Base-by-base conservation (phyloP, 345 rosid genomes). In the Eucalyptus sp. region DNA sequence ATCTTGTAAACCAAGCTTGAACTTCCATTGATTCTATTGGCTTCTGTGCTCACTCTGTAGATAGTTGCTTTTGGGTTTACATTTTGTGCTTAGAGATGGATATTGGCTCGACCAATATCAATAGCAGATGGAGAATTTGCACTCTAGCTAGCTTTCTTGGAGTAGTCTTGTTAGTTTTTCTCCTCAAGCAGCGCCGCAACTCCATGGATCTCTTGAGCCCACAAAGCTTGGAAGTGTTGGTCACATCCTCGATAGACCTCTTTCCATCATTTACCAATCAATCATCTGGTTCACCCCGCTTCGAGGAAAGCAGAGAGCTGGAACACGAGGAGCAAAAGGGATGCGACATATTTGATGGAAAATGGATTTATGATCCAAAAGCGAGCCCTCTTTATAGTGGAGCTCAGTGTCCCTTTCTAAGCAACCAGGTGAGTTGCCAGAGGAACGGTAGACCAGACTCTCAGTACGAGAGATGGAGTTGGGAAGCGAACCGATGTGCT, bases 401-500 rank as follows among this genome's bases (percentile, higher is more conserved):
- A 46, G 27, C 88, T 18, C 89, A 87, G 86, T 95, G 95, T 60
- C 93, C 95, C 5, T 94, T 94, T 86, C 92, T 95, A 13, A 92
- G 94, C 86, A 92, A 92, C 11, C 91, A 93, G 85, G 94, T 92
- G 9, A 92, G 93, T 89, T 95, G 95, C 92, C 92, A 89, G 51
- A 90, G 90, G 86, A 94, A 94, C 84, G 94, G 95, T 58, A 90
- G 94, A 86, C 93, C 94, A 3, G 96, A 93, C 41, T 89, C 51
- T 41, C 90, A 88, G 25, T 95, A 94, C 37, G 93, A 95, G 91
- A 92, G 88, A 56, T 95, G 95, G 95, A 94, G 90, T 13, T 95
- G 96, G 96, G 90, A 94, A 88, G 90, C 92, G 54, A 88, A 90
- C 52, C 91, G 68, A 7, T 95, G 96, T 86, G 84, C 89, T 41